Evolutionary conservation across 2,329 filamentous ascomycete genomes (phyloP).

Genomic region (Alternaria triticimaculans): DNA sequence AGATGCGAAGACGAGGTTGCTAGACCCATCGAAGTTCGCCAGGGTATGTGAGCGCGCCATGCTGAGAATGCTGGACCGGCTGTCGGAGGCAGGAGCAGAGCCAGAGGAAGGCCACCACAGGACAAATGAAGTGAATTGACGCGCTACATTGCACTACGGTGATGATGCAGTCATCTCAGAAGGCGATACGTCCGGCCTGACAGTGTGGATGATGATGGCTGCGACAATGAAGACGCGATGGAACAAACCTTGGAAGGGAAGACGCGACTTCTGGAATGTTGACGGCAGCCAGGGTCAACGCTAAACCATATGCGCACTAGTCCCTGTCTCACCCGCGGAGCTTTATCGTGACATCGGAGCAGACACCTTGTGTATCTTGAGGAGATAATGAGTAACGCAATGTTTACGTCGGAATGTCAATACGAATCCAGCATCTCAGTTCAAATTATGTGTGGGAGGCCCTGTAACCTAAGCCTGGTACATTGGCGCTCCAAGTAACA

Average conservation of each 20-base stretch:
- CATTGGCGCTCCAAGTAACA: neutral
- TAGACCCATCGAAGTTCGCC: no score
- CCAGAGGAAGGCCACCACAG: neutral
- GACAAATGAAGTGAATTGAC: fast-evolving
- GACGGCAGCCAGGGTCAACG: neutral
- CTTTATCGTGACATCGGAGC: neutral
- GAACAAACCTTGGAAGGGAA: no score
- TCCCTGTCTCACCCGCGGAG: neutral
- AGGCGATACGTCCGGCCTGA: no score
- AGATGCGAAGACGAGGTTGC: no score
- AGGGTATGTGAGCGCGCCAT: neutral
- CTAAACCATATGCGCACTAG: neutral
- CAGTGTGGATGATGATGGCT: no score
- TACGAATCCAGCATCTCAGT: fast-evolving
- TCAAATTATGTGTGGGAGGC: neutral
- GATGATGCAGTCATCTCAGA: no score
- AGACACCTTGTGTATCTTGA: neutral
- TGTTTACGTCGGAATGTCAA: neutral
- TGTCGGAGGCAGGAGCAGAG: neutral
- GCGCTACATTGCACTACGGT: no score
- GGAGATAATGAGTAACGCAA: neutral
- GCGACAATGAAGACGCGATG: neutral
- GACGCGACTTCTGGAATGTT: neutral
- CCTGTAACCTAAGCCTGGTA: fast-evolving
- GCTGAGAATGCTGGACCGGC: fast-evolving